Conservation (phyloP, 2,329 filamentous ascomycete genomes). For the Aspergillus vadensis region DNA sequence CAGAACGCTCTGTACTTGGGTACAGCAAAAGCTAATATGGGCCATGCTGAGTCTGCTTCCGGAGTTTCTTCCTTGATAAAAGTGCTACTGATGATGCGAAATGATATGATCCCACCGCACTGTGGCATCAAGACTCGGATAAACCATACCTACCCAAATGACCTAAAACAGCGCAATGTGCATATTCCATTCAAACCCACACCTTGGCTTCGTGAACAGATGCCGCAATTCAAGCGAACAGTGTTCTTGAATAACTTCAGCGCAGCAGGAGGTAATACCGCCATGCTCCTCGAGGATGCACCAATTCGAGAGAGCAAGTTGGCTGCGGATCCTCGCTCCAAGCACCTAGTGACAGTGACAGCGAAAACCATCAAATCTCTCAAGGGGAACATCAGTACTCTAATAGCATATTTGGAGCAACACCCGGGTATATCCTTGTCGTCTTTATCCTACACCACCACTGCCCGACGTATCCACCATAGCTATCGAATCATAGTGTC, state of each 20-base stretch:
- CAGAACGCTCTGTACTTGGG: conserved; percentile 60
- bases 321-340: conserved; percentile 53
- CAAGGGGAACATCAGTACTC: conserved; percentile 57
- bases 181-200: conserved; percentile 50
- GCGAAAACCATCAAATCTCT: conserved; percentile 48
- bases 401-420: conserved; percentile 58
- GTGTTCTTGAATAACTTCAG: conserved; percentile 67
- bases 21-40: conserved; percentile 65
- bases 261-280: conserved; percentile 71
- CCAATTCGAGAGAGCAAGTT: conserved; percentile 40
- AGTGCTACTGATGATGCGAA: conserved; percentile 39
- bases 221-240: conserved; percentile 35
- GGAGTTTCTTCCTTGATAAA: conserved; percentile 48
- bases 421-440: conserved; percentile 37
- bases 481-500: conserved; percentile 27
- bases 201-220: conserved; percentile 34
- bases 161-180: conserved; percentile 46
- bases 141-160: conserved; percentile 48
- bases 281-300: conserved; percentile 65
- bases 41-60: conserved; percentile 64
- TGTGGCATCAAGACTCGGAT: conserved; percentile 44
- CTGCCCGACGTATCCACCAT: conserved; percentile 56
- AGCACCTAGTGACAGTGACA: conserved; percentile 60
- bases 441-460: conserved; percentile 67
- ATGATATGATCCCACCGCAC: conserved; percentile 35